Percentiles rank a stretch among this genome's conserved stretches.
These are phyloP conservation scores for Cercospora sp. DNA, from an alignment of 2,329 filamentous ascomycete genomes.

Conservation along the genomic window DNA sequence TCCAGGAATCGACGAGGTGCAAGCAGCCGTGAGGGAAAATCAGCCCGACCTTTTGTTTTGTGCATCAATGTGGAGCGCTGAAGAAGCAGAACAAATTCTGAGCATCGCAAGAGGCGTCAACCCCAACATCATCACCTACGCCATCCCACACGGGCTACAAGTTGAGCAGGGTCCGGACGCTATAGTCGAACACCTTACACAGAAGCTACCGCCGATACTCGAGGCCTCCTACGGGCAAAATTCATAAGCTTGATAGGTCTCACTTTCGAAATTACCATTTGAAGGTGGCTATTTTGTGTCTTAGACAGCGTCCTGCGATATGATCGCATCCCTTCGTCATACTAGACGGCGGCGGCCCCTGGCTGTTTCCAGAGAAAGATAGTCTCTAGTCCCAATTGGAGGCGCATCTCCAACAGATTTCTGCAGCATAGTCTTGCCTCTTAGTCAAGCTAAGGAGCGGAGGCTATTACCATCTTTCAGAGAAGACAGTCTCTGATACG, in stretches of 20 bases:
- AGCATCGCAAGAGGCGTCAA: constrained; percentile 47
- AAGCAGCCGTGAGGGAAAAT: constrained; percentile 52
- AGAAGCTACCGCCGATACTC: neutral
- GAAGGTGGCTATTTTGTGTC: neutral
- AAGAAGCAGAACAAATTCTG: constrained; percentile 51
- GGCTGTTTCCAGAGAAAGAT: no score
- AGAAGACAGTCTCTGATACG: no score
- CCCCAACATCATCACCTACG: constrained; percentile 54
- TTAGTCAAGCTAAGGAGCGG: no score
- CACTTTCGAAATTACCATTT: neutral
- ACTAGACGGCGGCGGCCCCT: no score
- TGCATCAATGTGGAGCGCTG: constrained; percentile 60
- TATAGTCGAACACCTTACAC: constrained; percentile 53
- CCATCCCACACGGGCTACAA: constrained; percentile 57
- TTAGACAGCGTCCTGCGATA: neutral
- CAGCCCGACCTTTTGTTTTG: constrained; percentile 57
- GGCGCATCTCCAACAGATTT: neutral
- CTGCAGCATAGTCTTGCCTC: neutral
- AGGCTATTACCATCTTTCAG: no score
- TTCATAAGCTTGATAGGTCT: neutral
- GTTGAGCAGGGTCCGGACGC: constrained; percentile 56
- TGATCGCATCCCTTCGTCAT: neutral
- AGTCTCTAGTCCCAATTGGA: no score
- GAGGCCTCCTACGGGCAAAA: neutral
- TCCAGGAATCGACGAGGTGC: constrained; percentile 45